Base-by-base conservation (phyloP, 2,329 filamentous ascomycete genomes). In the Fusarium liriodendri region DNA sequence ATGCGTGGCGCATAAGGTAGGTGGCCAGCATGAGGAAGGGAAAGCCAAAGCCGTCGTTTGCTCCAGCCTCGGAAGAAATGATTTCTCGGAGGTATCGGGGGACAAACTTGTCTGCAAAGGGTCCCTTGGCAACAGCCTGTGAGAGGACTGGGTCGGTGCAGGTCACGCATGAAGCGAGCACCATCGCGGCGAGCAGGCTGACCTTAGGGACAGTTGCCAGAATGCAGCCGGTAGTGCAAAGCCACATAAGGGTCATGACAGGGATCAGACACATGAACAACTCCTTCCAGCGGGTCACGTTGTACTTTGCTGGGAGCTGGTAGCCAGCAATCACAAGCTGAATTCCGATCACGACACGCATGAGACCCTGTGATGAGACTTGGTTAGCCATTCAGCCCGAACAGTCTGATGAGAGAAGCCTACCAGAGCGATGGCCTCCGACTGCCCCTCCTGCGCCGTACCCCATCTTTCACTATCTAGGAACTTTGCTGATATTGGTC, bases 111-210 rank as follows among this genome's bases (percentile, higher is more conserved):
- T 91, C 89, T 2, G 89, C 85, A 72, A 92, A 78, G 0, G 89
- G 87, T 0, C 89, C 89, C 77, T 91, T 91, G 20, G 89, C 89
- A 18, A 91, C 85, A 29, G 89, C 88, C 74, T 91, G 89, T 0
- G 89, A 90, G 6, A 92, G 82, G n/a, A 91, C 84, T 0, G 89
- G 89, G 69, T 91, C 90, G 4, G 89, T 91, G 66, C 86, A 90
- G 10, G 89, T 90, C 32, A 91, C 89, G 64, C 88, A 90, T 2
- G 89, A 88, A 13, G 85, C 89, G 72, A 91, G 89, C 57, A 89
- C 89, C 50, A 91, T 82, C 3, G 87, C 85, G 9, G 87, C 82
- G 6, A 89, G 82, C 25, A 89, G 83, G 0, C 87, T 85, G 13
- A 91, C 67, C 25, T 88, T 87, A 0, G 89, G 89, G 4, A 91